Percentiles rank a stretch among this genome's conserved stretches.
Conservation (phyloP, 371 early-diverging fungal species). For the Saksenaea oblongispora region DNA sequence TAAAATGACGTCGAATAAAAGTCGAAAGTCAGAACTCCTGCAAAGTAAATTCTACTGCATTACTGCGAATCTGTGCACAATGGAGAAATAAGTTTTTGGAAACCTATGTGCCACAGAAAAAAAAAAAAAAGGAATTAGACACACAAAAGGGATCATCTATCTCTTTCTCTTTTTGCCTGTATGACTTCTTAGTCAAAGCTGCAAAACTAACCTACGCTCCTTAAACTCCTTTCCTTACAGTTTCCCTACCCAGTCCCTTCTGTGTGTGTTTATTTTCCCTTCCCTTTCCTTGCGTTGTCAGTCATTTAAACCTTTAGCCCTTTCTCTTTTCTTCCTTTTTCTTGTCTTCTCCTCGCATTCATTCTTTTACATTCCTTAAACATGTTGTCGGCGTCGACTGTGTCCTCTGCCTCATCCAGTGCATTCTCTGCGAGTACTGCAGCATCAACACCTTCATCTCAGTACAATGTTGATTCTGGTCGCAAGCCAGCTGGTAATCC, state of each 20-base stretch:
- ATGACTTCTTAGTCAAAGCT: neutral
- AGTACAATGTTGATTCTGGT: constrained; percentile 19
- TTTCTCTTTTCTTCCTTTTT: neutral
- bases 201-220: neutral
- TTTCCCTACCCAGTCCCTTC: constrained; percentile 2
- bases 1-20: neutral
- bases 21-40: neutral
- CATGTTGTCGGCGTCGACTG: constrained; percentile 31
- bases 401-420: constrained; percentile 21
- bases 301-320: constrained; percentile 10
- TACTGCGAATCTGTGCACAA: neutral
- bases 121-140: no score
- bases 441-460: constrained; percentile 33
- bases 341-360: constrained; percentile 6
- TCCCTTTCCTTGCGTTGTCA: constrained; percentile 5
- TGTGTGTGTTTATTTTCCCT: constrained; percentile 7
- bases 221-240: constrained; percentile 7
- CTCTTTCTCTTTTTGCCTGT: constrained; percentile 1
- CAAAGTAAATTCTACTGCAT: neutral
- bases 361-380: constrained; percentile 8
- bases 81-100: neutral
- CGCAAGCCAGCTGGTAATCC: constrained; percentile 30
- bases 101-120: neutral
- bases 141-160: neutral
- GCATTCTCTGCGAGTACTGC: constrained; percentile 14